Evolutionary conservation across 2,329 filamentous ascomycete species (phyloP), one percentile per base, ranked within the genome.

Genomic region (Myriosclerotinia duriaeana): DNA sequence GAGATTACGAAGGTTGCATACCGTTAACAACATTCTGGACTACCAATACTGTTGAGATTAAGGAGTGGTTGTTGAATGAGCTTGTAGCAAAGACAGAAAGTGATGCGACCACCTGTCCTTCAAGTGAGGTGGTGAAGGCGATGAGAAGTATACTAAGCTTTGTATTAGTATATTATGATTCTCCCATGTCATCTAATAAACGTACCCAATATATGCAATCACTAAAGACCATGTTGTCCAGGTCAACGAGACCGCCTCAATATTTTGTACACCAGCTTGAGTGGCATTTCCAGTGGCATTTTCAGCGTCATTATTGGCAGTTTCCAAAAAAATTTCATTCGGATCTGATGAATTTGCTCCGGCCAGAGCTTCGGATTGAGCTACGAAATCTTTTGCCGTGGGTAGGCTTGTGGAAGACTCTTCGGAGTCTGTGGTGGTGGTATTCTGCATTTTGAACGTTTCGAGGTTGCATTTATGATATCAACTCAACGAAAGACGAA

Each of bases 41-140:
- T 1, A 66, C 64, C 36, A 61, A 48, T 22, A 66, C 55, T 17
- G 72, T 73, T 11, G 72, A 71, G 26, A 71, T 71, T 36, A 86
- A 74, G 8, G 83, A 85, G 71, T 86, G 84, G n/a, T 78, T 76
- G 38, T 77, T 75, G 70, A 84, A 86, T 48, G 77, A 77, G 75
- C 77, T 79, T 44, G 77, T 78, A 66, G 83, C 79, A 67, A 74
- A 79, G 9, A 78, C 74, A 64, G 74, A 72, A 54, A 79, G 72
- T 79, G 80, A 62, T 80, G 79, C 70, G 81, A 79, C 46, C n/a
- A 66, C 64, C 34, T 66, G 64, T n/a, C 55, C 58, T 44, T 66
- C 64, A 14, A 66, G 55, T 15, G 64, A 66, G 14, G 64, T 66
- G 9, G 46, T 61, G 30, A 66, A 66, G 15, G 64, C 50, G 30